Evolutionary conservation across 2,329 filamentous ascomycete species (phyloP).

Genomic region (Penicillium janthinellum): DNA sequence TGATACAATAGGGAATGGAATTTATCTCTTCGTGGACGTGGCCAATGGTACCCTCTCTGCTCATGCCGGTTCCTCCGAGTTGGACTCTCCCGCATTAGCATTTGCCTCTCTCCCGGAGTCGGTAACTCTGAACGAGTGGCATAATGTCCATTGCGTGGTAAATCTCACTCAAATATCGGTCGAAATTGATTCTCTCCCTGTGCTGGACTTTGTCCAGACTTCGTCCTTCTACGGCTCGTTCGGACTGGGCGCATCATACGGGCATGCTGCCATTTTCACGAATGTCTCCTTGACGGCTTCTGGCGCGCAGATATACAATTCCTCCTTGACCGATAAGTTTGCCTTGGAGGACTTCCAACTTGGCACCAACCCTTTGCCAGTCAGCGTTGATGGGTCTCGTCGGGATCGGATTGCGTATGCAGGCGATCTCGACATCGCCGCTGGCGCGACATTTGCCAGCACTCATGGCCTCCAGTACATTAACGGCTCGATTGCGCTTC

Average conservation of each 20-base stretch:
- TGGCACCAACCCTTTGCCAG: conserved; percentile 36
- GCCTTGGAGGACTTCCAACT: conserved; percentile 39
- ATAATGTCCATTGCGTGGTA: conserved; percentile 11
- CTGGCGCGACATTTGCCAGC: conserved; percentile 14
- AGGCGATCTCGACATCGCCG: conserved; percentile 16
- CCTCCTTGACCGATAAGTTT: conserved; percentile 28
- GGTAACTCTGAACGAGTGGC: conserved; percentile 8
- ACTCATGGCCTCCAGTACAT: conserved; percentile 14
- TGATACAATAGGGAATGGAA: conserved; percentile 33
- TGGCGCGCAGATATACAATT: conserved; percentile 26
- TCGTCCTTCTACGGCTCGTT: conserved; percentile 34
- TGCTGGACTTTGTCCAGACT: conserved; percentile 32
- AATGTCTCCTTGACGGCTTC: conserved; percentile 12
- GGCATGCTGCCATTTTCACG: conserved; percentile 25
- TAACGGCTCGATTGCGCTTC: conserved; percentile 15
- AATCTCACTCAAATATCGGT: conserved; percentile 9
- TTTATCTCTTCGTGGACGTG: conserved; percentile 34
- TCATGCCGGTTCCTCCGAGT: conserved; percentile 11
- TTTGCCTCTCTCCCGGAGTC: conserved; percentile 4
- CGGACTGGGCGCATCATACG: conserved; percentile 36
- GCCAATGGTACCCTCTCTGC: conserved; percentile 16
- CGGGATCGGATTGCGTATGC: conserved; percentile 19
- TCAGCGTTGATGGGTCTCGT: conserved; percentile 41
- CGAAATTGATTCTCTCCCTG: conserved; percentile 6
- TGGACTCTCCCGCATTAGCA: conserved; percentile 9